phyloP scores from a whole-genome alignment of 805 yeast genomes.

The Candida boleticola region DNA sequence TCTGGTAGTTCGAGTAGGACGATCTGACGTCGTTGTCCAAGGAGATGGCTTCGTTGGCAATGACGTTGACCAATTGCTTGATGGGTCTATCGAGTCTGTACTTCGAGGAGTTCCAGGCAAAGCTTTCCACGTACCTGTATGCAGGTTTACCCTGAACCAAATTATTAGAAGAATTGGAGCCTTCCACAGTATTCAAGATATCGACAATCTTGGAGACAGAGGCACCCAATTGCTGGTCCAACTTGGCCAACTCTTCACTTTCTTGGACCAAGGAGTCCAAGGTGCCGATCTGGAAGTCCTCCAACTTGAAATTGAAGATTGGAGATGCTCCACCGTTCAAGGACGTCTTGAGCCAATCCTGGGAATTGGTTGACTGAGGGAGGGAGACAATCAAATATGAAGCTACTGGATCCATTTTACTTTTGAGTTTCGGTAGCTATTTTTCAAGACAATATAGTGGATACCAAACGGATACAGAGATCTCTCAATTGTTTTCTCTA shows the following conservation, averaged over 20 bases:
- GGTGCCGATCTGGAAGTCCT: slow-evolving; percentile 91
- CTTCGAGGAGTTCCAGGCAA: slow-evolving; percentile 86
- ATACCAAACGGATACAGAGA: no score
- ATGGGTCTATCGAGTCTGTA: slow-evolving; percentile 83
- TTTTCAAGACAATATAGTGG: no score
- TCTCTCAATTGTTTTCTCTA: no score
- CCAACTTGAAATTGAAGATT: slow-evolving; percentile 59
- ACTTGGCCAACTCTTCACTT: slow-evolving; percentile 82
- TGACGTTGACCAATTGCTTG: slow-evolving; percentile 64
- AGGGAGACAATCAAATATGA: slow-evolving; percentile 56
- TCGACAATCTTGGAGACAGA: slow-evolving; percentile 78
- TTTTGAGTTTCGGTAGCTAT: no score
- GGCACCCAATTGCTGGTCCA: slow-evolving; percentile 72
- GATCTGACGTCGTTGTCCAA: slow-evolving; percentile 82
- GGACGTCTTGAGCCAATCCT: slow-evolving; percentile 53
- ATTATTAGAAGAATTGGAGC: slow-evolving; percentile 13
- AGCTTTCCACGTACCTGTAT: slow-evolving; percentile 65
- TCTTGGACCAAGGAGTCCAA: slow-evolving; percentile 87
- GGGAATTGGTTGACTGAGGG: slow-evolving; percentile 50
- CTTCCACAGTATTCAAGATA: slow-evolving; percentile 48
- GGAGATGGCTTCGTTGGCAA: slow-evolving; percentile 75
- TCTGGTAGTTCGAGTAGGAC: slow-evolving; percentile 71
- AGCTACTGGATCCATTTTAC: slow-evolving; percentile 35
- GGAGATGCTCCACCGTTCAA: slow-evolving; percentile 59
- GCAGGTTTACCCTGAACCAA: slow-evolving; percentile 47